A percentile compares a stretch with the other conserved stretches of the same genome.
phyloP scores from a whole-genome alignment of 1,284 basidiomycete species.

The Taiwanofungus camphoratus region DNA sequence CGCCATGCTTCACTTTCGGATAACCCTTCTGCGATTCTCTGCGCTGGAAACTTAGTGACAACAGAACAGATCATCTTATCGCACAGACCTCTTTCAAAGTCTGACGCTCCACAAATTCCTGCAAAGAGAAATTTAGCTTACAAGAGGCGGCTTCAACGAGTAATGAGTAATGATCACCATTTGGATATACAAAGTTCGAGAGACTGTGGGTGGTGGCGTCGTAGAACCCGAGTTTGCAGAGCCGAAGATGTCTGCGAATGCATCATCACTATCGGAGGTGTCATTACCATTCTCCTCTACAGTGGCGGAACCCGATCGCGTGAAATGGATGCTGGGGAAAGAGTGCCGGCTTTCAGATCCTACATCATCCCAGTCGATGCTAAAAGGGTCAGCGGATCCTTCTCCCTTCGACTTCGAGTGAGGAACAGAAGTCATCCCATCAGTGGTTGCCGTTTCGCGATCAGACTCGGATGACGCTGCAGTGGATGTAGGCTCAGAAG shows the following conservation, averaged over 20 bases:
- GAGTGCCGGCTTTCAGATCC: slow-evolving; percentile 48
- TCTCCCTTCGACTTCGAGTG: slow-evolving; percentile 13
- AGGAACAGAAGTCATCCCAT: slow-evolving; percentile 51
- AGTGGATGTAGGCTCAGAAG: slow-evolving; percentile 44
- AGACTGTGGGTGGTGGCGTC: slow-evolving; percentile 35
- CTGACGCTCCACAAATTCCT: slow-evolving; percentile 88
- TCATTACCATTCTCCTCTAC: slow-evolving; percentile 33
- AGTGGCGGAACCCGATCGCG: slow-evolving; percentile 34
- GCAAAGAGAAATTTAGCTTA: slow-evolving; percentile 6
- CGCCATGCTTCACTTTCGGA: slow-evolving; percentile 86
- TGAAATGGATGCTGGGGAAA: slow-evolving; percentile 80
- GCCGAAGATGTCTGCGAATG: slow-evolving; percentile 26
- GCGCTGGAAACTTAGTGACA: not conserved
- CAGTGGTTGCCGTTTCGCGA: slow-evolving; percentile 35
- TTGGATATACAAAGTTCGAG: slow-evolving; percentile 80
- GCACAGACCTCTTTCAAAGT: slow-evolving; percentile 67
- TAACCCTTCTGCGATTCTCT: slow-evolving; percentile 78
- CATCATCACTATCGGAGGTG: slow-evolving; percentile 34
- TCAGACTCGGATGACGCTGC: slow-evolving; percentile 39
- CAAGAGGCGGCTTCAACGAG: too few species aligned
- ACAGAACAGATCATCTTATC: not conserved
- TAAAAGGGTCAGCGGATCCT: slow-evolving; percentile 40
- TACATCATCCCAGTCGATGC: slow-evolving; percentile 57
- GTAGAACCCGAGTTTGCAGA: slow-evolving; percentile 3
- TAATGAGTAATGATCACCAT: slow-evolving; percentile 63